Base-by-base conservation (phyloP, 257 asterid genomes). In the Solanum sejunctum region DNA sequence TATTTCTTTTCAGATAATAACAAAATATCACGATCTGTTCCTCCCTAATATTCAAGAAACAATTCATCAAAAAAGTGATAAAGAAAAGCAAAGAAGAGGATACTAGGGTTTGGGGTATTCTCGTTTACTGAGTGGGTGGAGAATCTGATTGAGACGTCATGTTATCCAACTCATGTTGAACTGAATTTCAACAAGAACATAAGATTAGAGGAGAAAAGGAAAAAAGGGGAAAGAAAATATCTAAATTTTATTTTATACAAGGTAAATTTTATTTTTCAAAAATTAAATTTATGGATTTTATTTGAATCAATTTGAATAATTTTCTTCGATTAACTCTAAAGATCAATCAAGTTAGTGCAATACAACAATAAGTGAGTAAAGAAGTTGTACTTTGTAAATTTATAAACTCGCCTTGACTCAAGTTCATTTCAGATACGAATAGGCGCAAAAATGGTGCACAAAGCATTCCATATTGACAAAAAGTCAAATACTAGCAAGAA, bases 71-170 rank as follows among this genome's bases (percentile, higher is more conserved):
- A 80, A 58, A 84, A 43, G 52, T 23, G 47, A 80, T 16, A 41
- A 78, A 82, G 11, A 39, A 72, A 39, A 1, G 16, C 13, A n/a
- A 11, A 23, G 3, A 49, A 20, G 86, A 83, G 2, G n/a, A 84
- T 84, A 94, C 98, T 95, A 92, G 94, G 87, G 64, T 82, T 89
- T 71, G 67, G 91, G 82, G 92, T 86, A 20, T 87, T 93, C 71
- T 81, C 89, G n/a, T 82, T 92, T 5, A 81, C 7, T n/a, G 92
- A 87, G 85, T 80, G 52, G 94, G 91, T 77, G 93, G 92, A 81
- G 92, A 86, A 83, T 93, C 97, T 21, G 93, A 83, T 81, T 89
- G 89, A 84, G 87, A 87, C 26, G 91, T 93, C 98, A 93, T 94
- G 84, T 17, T 67, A 83, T 36, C 85, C 58, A n/a, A 43, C 85